Percentiles rank a stretch among this genome's conserved stretches.
phyloP scores from a whole-genome alignment of 345 rosid species.

The Toxicodendron radicans region DNA sequence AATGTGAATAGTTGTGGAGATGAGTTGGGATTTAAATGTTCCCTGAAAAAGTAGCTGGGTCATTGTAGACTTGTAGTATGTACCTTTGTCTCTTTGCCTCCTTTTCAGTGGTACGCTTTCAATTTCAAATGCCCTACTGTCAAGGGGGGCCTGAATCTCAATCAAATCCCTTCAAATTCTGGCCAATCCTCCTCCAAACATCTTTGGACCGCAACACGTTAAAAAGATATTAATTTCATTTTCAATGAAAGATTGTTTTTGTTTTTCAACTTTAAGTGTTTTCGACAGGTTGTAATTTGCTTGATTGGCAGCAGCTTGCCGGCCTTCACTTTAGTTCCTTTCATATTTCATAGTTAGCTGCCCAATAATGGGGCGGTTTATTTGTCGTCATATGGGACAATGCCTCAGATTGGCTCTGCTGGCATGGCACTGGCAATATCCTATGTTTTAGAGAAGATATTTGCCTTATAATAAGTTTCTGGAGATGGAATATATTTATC shows the following conservation, averaged over 20 bases:
- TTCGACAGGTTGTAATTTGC: neutral
- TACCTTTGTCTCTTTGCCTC: constrained; percentile 27
- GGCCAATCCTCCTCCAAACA: constrained; percentile 17
- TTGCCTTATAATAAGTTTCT: neutral
- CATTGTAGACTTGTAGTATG: constrained; percentile 15
- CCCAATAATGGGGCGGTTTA: constrained; percentile 4
- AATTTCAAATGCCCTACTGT: constrained; percentile 25
- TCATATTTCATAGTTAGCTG: neutral
- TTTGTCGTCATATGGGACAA: neutral
- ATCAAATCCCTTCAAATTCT: neutral
- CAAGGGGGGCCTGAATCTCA: neutral
- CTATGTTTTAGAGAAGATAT: neutral
- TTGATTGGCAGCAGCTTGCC: neutral
- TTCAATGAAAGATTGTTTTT: neutral
- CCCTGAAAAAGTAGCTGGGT: constrained; percentile 20
- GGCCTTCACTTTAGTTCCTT: neutral
- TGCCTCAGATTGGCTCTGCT: neutral
- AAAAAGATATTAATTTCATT: neutral
- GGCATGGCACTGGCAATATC: neutral
- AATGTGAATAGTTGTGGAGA: constrained; percentile 18
- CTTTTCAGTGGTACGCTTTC: neutral
- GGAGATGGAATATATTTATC: neutral
- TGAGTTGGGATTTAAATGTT: constrained; percentile 24
- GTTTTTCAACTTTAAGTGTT: too few species aligned
- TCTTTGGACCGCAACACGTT: constrained; percentile 8